These are phyloP conservation scores for Colletotrichum camelliae DNA, from an alignment of 2,329 filamentous ascomycete species.

Conservation along the genomic window DNA sequence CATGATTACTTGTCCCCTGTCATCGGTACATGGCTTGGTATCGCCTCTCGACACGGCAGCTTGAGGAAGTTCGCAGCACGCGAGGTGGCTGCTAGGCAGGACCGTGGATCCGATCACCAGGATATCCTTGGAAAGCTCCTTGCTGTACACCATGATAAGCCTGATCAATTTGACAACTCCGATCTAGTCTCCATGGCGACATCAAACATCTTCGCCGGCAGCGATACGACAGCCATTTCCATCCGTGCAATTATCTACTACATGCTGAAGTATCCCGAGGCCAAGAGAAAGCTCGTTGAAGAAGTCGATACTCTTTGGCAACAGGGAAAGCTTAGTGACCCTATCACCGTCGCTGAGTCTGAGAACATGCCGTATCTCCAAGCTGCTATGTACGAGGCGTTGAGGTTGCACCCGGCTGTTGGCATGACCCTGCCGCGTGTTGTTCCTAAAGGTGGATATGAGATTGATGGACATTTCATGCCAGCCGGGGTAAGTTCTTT, in stretches of 20 bases:
- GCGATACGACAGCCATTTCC: constrained; percentile 7
- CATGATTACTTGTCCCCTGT: background rate
- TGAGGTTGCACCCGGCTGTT: constrained; percentile 1
- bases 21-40: background rate
- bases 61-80: constrained; percentile 1
- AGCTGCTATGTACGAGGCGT: constrained; percentile 5
- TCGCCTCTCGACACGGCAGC: background rate
- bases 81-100: background rate
- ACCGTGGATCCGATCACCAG: constrained; percentile 1
- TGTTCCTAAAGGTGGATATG: background rate
- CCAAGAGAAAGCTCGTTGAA: background rate
- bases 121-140: background rate
- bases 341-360: background rate
- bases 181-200: background rate
- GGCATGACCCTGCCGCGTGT: constrained; percentile 14
- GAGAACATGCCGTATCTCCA: constrained; percentile 10
- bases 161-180: background rate
- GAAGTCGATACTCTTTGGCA: background rate
- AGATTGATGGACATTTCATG: constrained; percentile 26
- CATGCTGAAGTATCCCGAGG: background rate
- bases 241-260: constrained; percentile 3
- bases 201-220: constrained; percentile 4
- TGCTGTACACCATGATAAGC: background rate
- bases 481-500: constrained; percentile 24
- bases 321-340: background rate